A percentile compares a stretch with the other conserved stretches of the same genome.
Conservation (phyloP, 495 filamentous ascomycete species). For the Aspergillus nanangensis region DNA sequence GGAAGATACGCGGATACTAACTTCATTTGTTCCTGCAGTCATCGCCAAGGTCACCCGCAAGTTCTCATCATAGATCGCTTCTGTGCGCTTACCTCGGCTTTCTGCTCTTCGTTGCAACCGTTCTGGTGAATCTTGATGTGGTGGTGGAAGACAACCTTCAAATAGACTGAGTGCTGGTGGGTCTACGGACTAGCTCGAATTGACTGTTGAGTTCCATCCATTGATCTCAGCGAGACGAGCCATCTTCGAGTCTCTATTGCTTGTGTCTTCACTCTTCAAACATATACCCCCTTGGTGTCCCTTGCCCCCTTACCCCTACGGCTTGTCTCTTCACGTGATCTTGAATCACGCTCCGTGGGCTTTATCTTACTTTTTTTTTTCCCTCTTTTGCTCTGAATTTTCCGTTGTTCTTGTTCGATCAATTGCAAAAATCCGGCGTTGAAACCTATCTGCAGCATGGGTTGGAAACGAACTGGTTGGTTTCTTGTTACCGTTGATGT, state of each 20-base stretch:
- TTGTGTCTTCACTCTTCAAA: slow-evolving; percentile 6
- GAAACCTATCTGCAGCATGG: slow-evolving; percentile 40
- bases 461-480: slow-evolving; percentile 13
- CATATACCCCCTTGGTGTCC: slow-evolving; percentile 22
- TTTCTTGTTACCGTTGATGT: neutral
- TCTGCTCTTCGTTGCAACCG: slow-evolving; percentile 11
- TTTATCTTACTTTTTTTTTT: slow-evolving; percentile 8
- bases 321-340: neutral
- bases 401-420: slow-evolving; percentile 22
- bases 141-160: no score
- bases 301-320: neutral
- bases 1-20: no score
- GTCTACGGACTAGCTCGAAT: no score
- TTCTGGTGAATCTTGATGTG: no score
- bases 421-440: slow-evolving; percentile 21
- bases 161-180: no score
- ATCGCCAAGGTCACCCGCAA: slow-evolving; percentile 94
- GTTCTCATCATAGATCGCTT: slow-evolving; percentile 58
- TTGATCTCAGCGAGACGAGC: no score
- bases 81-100: slow-evolving; percentile 1
- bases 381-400: slow-evolving; percentile 10
- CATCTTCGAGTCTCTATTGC: neutral
- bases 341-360: neutral
- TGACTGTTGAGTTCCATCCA: no score
- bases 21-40: slow-evolving; percentile 46